These are phyloP conservation scores for Cystofilobasidium ferigula DNA, from an alignment of 768 basidiomycete species.

Conservation along the genomic window DNA sequence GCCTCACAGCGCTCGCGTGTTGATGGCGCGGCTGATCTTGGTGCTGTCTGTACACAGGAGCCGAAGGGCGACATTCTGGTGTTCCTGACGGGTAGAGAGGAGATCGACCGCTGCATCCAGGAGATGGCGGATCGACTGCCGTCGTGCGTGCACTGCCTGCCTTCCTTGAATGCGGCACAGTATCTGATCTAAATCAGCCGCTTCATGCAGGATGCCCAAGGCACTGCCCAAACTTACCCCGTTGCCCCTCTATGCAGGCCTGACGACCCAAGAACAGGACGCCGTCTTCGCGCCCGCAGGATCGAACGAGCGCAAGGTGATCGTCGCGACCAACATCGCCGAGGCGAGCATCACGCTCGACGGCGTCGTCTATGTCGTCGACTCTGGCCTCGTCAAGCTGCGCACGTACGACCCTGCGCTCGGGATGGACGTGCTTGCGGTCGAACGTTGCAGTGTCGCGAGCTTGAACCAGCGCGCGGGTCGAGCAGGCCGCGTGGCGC, in stretches of 20 bases:
- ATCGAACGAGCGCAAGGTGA: constrained; percentile 71
- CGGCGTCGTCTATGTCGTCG: constrained; percentile 84
- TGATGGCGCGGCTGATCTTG: neutral
- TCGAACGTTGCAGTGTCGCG: constrained; percentile 71
- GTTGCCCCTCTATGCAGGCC: constrained; percentile 75
- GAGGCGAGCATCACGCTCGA: constrained; percentile 97
- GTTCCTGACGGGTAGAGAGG: constrained; percentile 89
- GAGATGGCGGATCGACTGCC: constrained; percentile 66
- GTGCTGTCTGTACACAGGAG: constrained; percentile 46
- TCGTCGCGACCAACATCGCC: constrained; percentile 90
- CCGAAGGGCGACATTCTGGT: constrained; percentile 79
- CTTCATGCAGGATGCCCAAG: constrained; percentile 42
- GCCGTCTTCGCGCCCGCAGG: constrained; percentile 67
- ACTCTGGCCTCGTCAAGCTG: constrained; percentile 94
- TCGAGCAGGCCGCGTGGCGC: constrained; percentile 82
- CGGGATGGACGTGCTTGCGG: constrained; percentile 68
- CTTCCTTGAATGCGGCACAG: neutral
- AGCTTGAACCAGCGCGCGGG: constrained; percentile 89
- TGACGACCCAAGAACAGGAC: constrained; percentile 78
- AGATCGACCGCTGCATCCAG: constrained; percentile 81
- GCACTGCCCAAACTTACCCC: constrained; percentile 51
- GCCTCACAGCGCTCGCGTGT: neutral
- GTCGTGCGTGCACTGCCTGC: constrained; percentile 44
- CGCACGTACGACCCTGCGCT: constrained; percentile 81
- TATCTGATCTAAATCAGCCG: neutral